phyloP scores from a whole-genome alignment of 768 basidiomycete species.

The Lactifluus echinatus region DNA sequence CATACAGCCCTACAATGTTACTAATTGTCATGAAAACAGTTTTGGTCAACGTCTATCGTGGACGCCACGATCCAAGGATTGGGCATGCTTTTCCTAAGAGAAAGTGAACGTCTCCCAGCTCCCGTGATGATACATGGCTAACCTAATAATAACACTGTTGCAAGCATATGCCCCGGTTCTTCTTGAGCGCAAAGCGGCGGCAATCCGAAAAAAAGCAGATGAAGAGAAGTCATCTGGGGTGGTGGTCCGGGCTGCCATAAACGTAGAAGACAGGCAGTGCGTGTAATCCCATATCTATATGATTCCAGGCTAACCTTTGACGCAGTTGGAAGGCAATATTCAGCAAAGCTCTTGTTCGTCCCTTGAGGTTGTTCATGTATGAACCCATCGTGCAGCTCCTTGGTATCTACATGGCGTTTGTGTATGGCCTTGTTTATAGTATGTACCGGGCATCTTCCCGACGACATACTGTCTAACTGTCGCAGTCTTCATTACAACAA shows the following conservation, averaged over 20 bases:
- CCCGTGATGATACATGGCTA: neutral
- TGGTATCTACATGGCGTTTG: conserved; percentile 58
- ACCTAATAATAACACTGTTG: neutral
- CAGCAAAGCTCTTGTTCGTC: conserved; percentile 47
- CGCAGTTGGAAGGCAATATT: conserved; percentile 47
- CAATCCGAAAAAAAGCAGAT: conserved; percentile 38
- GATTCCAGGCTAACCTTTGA: neutral
- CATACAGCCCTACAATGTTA: no score
- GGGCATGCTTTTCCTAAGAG: conserved; percentile 50
- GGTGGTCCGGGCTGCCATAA: conserved; percentile 40
- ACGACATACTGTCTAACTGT: neutral
- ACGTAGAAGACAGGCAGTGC: conserved; percentile 36
- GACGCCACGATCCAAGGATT: conserved; percentile 45
- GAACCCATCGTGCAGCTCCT: conserved; percentile 66
- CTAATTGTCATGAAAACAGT: conserved; percentile 33
- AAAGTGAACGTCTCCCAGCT: conserved; percentile 39
- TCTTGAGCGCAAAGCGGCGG: conserved; percentile 43
- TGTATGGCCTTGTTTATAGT: conserved; percentile 37
- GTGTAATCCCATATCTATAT: conserved; percentile 20
- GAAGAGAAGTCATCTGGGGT: conserved; percentile 34
- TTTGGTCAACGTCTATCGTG: conserved; percentile 60
- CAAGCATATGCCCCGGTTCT: conserved; percentile 27
- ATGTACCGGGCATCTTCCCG: neutral
- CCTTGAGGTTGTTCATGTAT: conserved; percentile 49
- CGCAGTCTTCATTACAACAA: conserved; percentile 57